Base-by-base conservation (phyloP, 2,329 filamentous ascomycete species). In the Chaetothyriales sp. region DNA sequence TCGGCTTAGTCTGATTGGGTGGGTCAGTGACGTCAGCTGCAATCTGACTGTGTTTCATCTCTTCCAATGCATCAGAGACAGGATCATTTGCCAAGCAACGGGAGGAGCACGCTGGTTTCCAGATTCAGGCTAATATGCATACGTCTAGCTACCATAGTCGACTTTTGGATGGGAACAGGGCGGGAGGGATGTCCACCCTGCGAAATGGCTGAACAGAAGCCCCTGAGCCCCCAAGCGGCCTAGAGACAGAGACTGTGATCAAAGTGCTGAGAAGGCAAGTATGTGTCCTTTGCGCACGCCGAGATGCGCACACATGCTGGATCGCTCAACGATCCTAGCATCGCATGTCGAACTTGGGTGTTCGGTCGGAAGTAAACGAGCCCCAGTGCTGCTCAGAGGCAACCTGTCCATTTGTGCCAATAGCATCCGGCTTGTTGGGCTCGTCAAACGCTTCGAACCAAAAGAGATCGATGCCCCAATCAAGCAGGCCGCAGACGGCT, bases 401-500 rank as follows among this genome's bases (percentile, higher is more conserved):
- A 9, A 69, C 66, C 57, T 74, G 65, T 56, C 81, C 81, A 60
- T 80, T 78, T 62, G 82, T 74, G 60, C 82, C 81, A 54, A 74
- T 66, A 57, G 73, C 76, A 44, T 71, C 65, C 49, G 81, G 79
- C 76, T 85, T 85, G 78, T 79, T 83, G 53, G 75, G 70, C 75
- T 86, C 82, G 45, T 57, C 81, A 59, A 83, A 84, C 44, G 81
- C 81, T 72, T 85, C 81, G 59, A 86, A 86, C 68, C 77, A 82
- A 69, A 85, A 85, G 50, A 80, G 76, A 60, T 84, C 83, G 56
- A 79, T 72, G 53, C 78, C 79, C 78, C 79, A 83, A 55, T 71
- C 72, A 36, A 83, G 67, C 61, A 82, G 74, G 48, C 74, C 74
- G 65, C 82, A 85, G 61, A 84, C 74, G 56, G 74, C 78, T 45